A percentile compares a stretch with the other conserved stretches of the same genome.
Conservation (phyloP, 257 asterid species). For the Plantago ovata region DNA sequence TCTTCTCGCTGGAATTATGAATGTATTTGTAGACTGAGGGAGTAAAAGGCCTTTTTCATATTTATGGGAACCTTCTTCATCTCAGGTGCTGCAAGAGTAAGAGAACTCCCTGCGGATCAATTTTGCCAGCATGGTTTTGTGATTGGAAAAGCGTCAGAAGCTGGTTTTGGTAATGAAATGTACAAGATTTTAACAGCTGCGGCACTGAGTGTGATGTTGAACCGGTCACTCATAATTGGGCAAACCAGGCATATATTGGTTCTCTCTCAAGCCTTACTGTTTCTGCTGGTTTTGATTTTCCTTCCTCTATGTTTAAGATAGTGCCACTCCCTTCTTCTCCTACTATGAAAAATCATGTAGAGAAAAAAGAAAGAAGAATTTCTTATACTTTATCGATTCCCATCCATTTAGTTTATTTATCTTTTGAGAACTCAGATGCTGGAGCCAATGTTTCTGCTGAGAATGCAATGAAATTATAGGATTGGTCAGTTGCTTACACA, state of each 20-base stretch:
- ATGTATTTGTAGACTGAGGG: constrained; percentile 7
- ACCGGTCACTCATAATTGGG: constrained; percentile 95
- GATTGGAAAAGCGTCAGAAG: constrained; percentile 94
- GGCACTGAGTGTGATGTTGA: constrained; percentile 94
- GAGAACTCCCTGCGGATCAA: constrained; percentile 61
- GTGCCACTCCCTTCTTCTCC: background rate
- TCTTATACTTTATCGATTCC: too few relatives aligned
- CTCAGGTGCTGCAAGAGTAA: constrained; percentile 76
- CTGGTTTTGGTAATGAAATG: constrained; percentile 95
- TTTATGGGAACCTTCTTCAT: constrained; percentile 11
- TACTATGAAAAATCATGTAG: background rate
- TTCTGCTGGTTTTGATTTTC: constrained; percentile 25
- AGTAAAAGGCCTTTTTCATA: background rate
- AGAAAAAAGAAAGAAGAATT: background rate
- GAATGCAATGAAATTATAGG: too few relatives aligned
- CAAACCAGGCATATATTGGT: constrained; percentile 99
- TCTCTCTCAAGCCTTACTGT: constrained; percentile 87
- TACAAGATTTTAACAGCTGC: constrained; percentile 92
- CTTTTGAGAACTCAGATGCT: too few relatives aligned
- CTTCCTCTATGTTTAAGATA: constrained; percentile 6
- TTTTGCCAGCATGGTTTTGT: constrained; percentile 94
- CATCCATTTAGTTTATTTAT: too few relatives aligned
- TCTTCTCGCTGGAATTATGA: background rate
- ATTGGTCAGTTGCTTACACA: too few relatives aligned
- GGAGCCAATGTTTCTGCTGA: too few relatives aligned